Conservation (phyloP, 495 filamentous ascomycete species). For the Penicillium steckii region DNA sequence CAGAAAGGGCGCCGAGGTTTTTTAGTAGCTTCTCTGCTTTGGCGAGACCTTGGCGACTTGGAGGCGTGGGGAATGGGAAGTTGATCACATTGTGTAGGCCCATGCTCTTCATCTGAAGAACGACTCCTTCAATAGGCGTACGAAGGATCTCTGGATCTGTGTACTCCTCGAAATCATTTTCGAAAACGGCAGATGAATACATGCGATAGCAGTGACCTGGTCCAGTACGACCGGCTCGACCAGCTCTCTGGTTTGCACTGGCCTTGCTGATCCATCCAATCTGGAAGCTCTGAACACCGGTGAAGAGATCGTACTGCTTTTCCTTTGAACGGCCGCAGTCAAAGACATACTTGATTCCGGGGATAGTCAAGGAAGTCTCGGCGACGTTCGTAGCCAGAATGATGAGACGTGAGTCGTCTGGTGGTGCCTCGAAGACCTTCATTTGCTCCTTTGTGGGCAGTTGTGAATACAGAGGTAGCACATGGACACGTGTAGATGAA, state of each 20-base stretch:
- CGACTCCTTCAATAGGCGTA: constrained; percentile 89
- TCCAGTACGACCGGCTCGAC: constrained; percentile 92
- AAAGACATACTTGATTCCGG: constrained; percentile 93
- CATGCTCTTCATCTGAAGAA: constrained; percentile 95
- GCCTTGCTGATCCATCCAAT: constrained; percentile 98
- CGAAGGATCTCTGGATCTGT: constrained; percentile 85
- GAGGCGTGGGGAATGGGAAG: constrained; percentile 97
- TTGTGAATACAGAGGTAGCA: constrained; percentile 90
- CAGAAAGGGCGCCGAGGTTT: constrained; percentile 66
- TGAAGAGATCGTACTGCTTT: constrained; percentile 76
- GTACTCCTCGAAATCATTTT: constrained; percentile 84
- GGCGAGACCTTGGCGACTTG: constrained; percentile 72
- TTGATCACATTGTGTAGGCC: constrained; percentile 85
- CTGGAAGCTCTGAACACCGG: constrained; percentile 93
- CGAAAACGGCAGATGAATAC: constrained; percentile 92
- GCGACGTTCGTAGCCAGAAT: constrained; percentile 96
- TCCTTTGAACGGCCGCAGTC: constrained; percentile 92
- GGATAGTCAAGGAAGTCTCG: constrained; percentile 95
- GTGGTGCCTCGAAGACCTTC: constrained; percentile 85
- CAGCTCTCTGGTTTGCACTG: constrained; percentile 86
- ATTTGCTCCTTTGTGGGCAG: constrained; percentile 93
- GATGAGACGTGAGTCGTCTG: constrained; percentile 80
- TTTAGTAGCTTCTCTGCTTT: constrained; percentile 85
- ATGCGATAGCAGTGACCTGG: constrained; percentile 94
- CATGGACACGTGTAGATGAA: constrained; percentile 70